Evolutionary conservation across 345 rosid species (phyloP).

Genomic region (Eucalyptus leucophloia): DNA sequence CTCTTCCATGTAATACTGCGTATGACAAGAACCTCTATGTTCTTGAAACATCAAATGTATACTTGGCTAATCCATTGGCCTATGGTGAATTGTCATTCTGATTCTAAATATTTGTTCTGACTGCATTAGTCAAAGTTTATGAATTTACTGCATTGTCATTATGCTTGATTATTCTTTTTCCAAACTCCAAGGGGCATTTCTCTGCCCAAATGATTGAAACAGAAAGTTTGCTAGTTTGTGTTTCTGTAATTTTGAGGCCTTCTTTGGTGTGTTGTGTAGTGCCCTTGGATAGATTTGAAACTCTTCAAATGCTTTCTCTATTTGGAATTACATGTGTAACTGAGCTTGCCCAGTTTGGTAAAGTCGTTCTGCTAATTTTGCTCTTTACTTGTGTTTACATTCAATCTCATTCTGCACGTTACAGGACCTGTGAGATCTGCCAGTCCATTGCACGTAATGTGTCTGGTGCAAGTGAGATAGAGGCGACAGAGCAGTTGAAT

Average conservation of each 20-base stretch:
- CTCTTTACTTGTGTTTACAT: neutral
- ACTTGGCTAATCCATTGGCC: neutral
- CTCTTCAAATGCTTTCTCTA: neutral
- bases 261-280: neutral
- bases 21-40: neutral
- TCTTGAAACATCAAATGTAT: neutral
- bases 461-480: constrained; percentile 32
- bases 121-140: neutral
- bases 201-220: neutral
- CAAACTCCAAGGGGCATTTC: neutral
- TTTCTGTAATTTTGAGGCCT: neutral
- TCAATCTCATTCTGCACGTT: neutral
- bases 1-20: neutral
- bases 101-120: neutral
- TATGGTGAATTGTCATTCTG: neutral
- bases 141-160: neutral
- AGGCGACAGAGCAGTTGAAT: constrained; percentile 13
- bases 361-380: neutral
- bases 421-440: constrained; percentile 90
- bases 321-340: neutral
- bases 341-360: neutral
- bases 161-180: neutral
- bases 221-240: neutral
- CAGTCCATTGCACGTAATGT: constrained; percentile 66
- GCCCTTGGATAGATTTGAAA: neutral